A percentile compares a stretch with the other conserved stretches of the same genome.
These are phyloP conservation scores for Rhizopogon vulgaris DNA, from an alignment of 768 basidiomycete genomes.

Conservation along the genomic window DNA sequence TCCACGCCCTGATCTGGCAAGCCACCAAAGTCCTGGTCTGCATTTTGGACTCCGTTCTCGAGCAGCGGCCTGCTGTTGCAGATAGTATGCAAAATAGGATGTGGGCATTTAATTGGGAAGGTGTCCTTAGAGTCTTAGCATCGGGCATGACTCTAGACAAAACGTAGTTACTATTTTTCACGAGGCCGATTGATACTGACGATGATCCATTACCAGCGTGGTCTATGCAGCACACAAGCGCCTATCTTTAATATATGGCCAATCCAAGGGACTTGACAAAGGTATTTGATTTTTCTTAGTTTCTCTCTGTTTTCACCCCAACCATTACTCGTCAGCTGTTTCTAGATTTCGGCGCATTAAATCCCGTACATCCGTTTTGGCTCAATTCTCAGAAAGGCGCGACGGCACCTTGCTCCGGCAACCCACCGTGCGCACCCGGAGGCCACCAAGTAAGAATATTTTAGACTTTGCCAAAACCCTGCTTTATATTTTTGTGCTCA, in stretches of 20 bases:
- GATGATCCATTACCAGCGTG: conserved; percentile 7
- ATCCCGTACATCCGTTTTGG: neutral
- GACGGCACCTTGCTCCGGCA: conserved; percentile 1
- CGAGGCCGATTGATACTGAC: conserved; percentile 2
- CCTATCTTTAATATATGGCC: conserved; percentile 24
- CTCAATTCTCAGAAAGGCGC: neutral
- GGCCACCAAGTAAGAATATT: conserved; percentile 1
- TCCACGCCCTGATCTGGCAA: conserved; percentile 35
- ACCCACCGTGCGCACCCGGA: conserved; percentile 1
- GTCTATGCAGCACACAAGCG: conserved; percentile 23
- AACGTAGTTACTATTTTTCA: conserved; percentile 14
- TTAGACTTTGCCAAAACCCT: neutral
- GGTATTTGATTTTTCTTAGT: neutral
- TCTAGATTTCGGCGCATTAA: neutral
- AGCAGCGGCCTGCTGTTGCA: conserved; percentile 48
- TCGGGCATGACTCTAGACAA: conserved; percentile 31
- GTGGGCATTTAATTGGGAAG: conserved; percentile 56
- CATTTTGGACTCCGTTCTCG: conserved; percentile 48
- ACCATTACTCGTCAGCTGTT: neutral
- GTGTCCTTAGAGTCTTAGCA: conserved; percentile 49
- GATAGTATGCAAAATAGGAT: conserved; percentile 62
- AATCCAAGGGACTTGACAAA: conserved; percentile 5
- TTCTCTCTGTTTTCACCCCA: neutral
- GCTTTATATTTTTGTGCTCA: neutral
- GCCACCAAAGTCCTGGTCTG: conserved; percentile 41